Base-by-base conservation (phyloP, 139 green algal species). In the Desmodesmus armatus region DNA sequence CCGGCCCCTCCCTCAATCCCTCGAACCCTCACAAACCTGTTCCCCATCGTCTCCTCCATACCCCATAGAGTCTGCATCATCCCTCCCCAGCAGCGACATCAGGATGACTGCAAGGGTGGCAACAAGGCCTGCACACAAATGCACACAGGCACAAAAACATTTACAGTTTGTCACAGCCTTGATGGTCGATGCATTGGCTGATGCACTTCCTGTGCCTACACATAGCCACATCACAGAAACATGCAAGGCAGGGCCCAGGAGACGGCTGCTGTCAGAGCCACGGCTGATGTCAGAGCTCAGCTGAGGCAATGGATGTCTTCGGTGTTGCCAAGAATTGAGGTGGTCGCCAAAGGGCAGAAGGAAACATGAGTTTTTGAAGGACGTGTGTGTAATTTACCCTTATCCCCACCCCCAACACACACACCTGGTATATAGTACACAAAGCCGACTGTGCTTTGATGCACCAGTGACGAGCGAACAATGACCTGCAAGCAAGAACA, bases 21-120 rank as follows among this genome's bases (percentile, higher is more conserved):
- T n/a, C n/a, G n/a, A n/a, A 25, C 74, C 35, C 51, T 70, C 74
- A 49, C n/a, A 25, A 5, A 70, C 74, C 3, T 51, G 49, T 21
- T 81, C 74, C 21, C 49, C 51, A 1, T 47, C 74, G 69, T 70
- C 69, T 4, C 74, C 74, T 51, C 69, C 35, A 25, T 81, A 81
- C 15, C 74, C 39, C n/a, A n/a, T n/a, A n/a, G n/a, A n/a, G 31
- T 81, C 74, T 33, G 49, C 23, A 39, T 67, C 51, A 47, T 81
- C 74, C 49, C 74, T 17, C 29, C 15, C 21, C 27, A 81, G 51
- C 19, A 63, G 19, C 5, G 51, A 49, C 74, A 81, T 81, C 3
- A 81, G 74, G 3, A 81, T 67, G 51, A 81, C 74, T 25, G 74
- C 74, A 33, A 81, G 33, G 0, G 74, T 81, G 6, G 74, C 74